These are phyloP conservation scores for Penicillium sp. DNA, from an alignment of 2,329 filamentous ascomycete species.

Conservation along the genomic window DNA sequence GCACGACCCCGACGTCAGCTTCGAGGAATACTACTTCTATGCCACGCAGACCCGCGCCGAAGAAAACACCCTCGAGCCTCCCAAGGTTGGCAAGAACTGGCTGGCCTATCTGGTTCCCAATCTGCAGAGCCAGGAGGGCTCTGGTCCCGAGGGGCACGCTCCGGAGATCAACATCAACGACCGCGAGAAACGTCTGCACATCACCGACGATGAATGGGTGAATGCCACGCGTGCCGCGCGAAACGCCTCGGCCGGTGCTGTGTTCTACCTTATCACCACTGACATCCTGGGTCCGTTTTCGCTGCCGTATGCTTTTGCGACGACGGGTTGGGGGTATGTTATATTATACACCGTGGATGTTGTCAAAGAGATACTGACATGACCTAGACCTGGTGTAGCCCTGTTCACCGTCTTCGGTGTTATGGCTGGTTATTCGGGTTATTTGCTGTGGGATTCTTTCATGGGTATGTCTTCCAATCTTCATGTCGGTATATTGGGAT, in stretches of 20 bases:
- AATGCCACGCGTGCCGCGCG: constrained; percentile 38
- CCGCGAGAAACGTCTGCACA: not conserved
- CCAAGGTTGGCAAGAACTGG: not conserved
- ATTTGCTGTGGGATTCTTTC: constrained; percentile 44
- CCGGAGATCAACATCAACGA: not conserved
- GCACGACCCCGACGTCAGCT: constrained; percentile 2
- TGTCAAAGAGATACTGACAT: not conserved
- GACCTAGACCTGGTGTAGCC: constrained; percentile 35
- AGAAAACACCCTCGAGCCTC: not conserved
- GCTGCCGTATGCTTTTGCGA: constrained; percentile 25
- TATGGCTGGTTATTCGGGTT: constrained; percentile 42
- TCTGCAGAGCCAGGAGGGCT: not conserved
- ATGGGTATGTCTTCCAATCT: constrained; percentile 23
- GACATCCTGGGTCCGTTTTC: constrained; percentile 46
- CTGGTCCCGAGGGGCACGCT: too few species aligned
- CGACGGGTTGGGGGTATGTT: constrained; percentile 35
- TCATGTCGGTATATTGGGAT: not conserved
- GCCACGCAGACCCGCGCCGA: constrained; percentile 1
- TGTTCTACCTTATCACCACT: constrained; percentile 50
- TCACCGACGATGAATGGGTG: not conserved
- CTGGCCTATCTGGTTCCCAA: constrained; percentile 1
- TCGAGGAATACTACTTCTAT: constrained; percentile 10
- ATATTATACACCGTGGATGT: not conserved
- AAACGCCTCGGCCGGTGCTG: constrained; percentile 44
- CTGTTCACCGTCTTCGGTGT: constrained; percentile 45